phyloP scores from a whole-genome alignment of 805 yeast species.

The Candida lessepsii region DNA sequence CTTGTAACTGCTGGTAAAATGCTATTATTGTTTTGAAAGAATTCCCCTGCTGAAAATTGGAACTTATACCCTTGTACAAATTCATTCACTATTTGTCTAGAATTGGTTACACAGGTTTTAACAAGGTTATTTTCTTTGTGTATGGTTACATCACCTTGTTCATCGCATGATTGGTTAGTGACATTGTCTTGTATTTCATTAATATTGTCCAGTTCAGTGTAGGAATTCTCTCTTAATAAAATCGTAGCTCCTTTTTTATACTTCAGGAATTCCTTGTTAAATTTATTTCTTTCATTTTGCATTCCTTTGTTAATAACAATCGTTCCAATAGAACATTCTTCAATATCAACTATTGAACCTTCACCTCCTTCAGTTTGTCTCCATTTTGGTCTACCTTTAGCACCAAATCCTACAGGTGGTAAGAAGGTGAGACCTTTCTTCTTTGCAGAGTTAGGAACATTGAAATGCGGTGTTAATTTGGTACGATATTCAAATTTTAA shows the following conservation, averaged over 20 bases:
- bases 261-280: constrained; percentile 46
- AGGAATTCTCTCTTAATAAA: constrained; percentile 76
- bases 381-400: constrained; percentile 78
- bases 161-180: constrained; percentile 8
- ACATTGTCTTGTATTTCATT: constrained; percentile 43
- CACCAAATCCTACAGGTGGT: constrained; percentile 88
- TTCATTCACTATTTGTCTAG: constrained; percentile 79
- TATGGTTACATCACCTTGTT: constrained; percentile 29
- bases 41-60: constrained; percentile 91
- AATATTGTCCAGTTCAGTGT: constrained; percentile 22
- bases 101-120: constrained; percentile 75
- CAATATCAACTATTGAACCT: constrained; percentile 76
- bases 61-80: constrained; percentile 72
- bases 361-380: constrained; percentile 58
- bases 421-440: constrained; percentile 29
- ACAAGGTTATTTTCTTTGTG: constrained; percentile 32
- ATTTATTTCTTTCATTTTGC: constrained; percentile 60
- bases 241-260: constrained; percentile 83
- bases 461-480: constrained; percentile 94
- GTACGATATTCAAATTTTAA: constrained; percentile 77
- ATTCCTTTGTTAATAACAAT: constrained; percentile 71
- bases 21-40: constrained; percentile 67
- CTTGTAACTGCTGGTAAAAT: constrained; percentile 80
- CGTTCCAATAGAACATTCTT: constrained; percentile 91
- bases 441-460: constrained; percentile 55